Conservation (phyloP, 495 filamentous ascomycete genomes). For the Penicillium taxi region DNA sequence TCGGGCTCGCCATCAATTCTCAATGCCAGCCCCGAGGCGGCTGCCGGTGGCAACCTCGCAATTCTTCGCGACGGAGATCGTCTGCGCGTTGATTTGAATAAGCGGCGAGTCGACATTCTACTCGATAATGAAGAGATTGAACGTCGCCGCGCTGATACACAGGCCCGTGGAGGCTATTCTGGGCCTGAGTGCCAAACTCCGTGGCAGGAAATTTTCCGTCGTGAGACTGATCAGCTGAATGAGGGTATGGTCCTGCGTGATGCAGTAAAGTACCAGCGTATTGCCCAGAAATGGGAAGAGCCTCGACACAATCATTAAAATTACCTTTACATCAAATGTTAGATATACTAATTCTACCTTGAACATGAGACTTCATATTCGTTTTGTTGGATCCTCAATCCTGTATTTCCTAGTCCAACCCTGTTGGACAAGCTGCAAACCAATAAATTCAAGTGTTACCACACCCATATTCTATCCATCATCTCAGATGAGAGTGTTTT, state of each 20-base stretch:
- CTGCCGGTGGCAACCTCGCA: conserved; percentile 51
- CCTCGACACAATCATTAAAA: conserved; percentile 47
- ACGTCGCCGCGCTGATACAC: conserved; percentile 47
- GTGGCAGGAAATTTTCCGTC: conserved; percentile 46
- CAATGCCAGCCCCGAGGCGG: conserved; percentile 52
- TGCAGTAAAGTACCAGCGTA: conserved; percentile 44
- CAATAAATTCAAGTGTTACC: too few relatives aligned
- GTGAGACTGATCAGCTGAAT: conserved; percentile 42
- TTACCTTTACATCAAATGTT: not conserved
- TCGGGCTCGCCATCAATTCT: conserved; percentile 49
- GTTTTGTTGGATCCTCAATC: too few relatives aligned
- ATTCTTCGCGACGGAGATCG: conserved; percentile 47
- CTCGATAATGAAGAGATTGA: conserved; percentile 55
- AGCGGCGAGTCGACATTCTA: conserved; percentile 46
- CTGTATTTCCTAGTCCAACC: too few relatives aligned
- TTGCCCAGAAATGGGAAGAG: conserved; percentile 38
- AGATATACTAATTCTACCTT: too few relatives aligned
- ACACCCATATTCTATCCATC: too few relatives aligned
- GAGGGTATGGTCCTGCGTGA: conserved; percentile 47
- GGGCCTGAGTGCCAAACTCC: conserved; percentile 27
- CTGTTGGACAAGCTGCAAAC: too few relatives aligned
- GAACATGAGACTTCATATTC: too few relatives aligned
- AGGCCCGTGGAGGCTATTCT: conserved; percentile 22
- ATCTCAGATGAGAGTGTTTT: too few relatives aligned
- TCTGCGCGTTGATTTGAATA: conserved; percentile 48